phyloP scores from a whole-genome alignment of 768 basidiomycete genomes.

The Amanita brunnescens region DNA sequence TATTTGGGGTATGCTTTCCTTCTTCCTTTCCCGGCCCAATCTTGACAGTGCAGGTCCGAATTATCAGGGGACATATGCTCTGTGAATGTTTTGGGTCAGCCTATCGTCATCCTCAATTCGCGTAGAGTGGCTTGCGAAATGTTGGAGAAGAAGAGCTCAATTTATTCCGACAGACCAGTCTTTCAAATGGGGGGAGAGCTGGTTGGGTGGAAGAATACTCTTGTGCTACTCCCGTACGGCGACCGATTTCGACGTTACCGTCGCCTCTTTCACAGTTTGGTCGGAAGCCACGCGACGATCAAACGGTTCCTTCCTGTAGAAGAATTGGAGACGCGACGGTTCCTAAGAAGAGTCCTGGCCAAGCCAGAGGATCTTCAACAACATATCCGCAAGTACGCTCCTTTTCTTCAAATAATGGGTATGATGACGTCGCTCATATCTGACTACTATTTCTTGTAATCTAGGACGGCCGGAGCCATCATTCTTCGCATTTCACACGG shows the following conservation, averaged over 20 bases:
- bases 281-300: conserved; percentile 36
- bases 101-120: conserved; percentile 48
- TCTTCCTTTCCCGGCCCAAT: neutral
- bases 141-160: conserved; percentile 57
- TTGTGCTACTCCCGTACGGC: conserved; percentile 48
- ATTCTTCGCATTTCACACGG: conserved; percentile 47
- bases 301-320: conserved; percentile 34
- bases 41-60: neutral
- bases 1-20: conserved; percentile 33
- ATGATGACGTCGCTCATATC: conserved; percentile 4
- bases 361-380: conserved; percentile 37
- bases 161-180: conserved; percentile 61
- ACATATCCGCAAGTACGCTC: conserved; percentile 40
- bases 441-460: neutral
- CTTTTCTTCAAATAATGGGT: neutral
- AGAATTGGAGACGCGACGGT: conserved; percentile 38
- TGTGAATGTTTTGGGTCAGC: conserved; percentile 50
- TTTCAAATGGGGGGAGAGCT: conserved; percentile 47
- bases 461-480: conserved; percentile 43
- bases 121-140: conserved; percentile 43
- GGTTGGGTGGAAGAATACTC: conserved; percentile 48
- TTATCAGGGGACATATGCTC: conserved; percentile 50
- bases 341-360: conserved; percentile 37
- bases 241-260: conserved; percentile 48
- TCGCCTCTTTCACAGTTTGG: conserved; percentile 41